Conservation (phyloP, 257 asterid genomes). For the Misopates orontium region DNA sequence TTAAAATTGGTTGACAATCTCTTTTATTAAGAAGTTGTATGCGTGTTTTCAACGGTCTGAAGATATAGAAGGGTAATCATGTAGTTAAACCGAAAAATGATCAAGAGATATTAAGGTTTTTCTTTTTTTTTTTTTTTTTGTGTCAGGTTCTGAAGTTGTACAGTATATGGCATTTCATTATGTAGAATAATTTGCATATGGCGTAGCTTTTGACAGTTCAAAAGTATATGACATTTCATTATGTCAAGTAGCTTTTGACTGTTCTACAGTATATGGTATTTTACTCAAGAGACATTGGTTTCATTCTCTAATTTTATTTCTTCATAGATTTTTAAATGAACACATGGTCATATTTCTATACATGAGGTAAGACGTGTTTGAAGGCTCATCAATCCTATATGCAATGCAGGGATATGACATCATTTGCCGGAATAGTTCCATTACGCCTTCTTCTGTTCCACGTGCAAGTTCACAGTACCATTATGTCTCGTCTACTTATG, state of each 20-base stretch:
- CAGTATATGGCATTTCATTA: no score
- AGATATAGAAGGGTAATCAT: background rate
- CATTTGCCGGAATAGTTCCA: conserved; percentile 43
- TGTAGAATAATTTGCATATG: background rate
- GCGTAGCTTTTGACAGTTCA: conserved; percentile 2
- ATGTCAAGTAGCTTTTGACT: no score
- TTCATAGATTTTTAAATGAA: no score
- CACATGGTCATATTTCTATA: background rate
- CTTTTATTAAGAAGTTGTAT: background rate
- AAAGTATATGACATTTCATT: no score
- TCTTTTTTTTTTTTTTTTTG: no score
- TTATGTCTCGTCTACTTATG: conserved; percentile 39
- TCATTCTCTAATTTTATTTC: no score
- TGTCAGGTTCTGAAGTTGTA: no score
- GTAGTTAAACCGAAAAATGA: background rate
- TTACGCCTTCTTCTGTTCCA: conserved; percentile 36
- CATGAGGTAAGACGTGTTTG: conserved; percentile 8
- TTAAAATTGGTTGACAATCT: background rate
- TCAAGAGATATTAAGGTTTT: background rate
- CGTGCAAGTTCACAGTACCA: conserved; percentile 33
- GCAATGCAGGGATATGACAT: conserved; percentile 61
- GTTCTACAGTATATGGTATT: no score
- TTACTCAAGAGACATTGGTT: no score
- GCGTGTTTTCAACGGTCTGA: background rate
- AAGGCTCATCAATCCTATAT: conserved; percentile 21